Base-by-base conservation (phyloP, 1,139 yeast genomes). In the Wickerhamomyces sp. region DNA sequence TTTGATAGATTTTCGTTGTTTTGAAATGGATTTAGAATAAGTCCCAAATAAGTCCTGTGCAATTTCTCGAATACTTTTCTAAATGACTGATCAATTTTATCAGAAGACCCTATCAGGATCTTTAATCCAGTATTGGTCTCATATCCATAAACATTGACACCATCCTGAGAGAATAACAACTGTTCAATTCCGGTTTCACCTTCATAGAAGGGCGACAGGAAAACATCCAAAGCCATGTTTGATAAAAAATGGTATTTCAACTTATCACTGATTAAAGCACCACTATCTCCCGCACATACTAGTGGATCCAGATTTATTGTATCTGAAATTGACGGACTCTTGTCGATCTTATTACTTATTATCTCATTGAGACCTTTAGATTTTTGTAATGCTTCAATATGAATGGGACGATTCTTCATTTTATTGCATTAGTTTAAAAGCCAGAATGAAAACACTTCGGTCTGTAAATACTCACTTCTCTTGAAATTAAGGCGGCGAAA, bases 201-300 rank as follows among this genome's bases (percentile, higher is more conserved):
- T 37, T 67, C 74, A 40, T 56, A 56, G n/a, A 59, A 62, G 40
- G 84, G 82, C 18, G 82, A 75, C 33, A 79, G 68, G 54, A 81
- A 79, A 23, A 80, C 72, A 59, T 81, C 88, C 27, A 81, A 62
- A 2, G 86, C 81, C 84, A 81, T 81, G 58, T 81, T 85, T 14
- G 84, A 73, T 33, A 81, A 64, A 53, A 80, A 81, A 57, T 81
- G 81, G 63, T 78, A 81, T 54, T 79, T 78, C 35, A 81, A 65
- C 45, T 77, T 66, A 49, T 69, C 70, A 53, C 78, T 39, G 23
- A 18, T 18, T 18, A 18, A 5, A 18, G 3, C 23, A 18, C 23
- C 23, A 3, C 23, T 5, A 18, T 18, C 23, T 18, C 3, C 23
- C 5, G 3, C 5, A 18, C 23, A 3, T 5, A 5, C 23, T 18